phyloP scores from a whole-genome alignment of 2,329 filamentous ascomycete species.

The Talaromyces sp. region DNA sequence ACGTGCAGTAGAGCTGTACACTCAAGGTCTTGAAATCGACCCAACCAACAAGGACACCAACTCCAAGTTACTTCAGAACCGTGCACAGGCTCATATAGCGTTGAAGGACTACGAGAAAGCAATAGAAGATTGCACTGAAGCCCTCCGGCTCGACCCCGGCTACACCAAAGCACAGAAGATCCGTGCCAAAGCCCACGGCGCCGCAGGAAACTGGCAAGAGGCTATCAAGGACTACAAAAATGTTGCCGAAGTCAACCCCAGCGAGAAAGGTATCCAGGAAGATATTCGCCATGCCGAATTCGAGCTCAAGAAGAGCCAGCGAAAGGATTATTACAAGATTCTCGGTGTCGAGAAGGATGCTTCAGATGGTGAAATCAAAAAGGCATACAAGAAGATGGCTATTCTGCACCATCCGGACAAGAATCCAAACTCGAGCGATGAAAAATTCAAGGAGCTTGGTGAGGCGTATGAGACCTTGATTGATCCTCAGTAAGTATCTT shows the following conservation, averaged over 20 bases:
- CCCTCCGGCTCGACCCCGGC: slow-evolving; percentile 73
- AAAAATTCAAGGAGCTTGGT: slow-evolving; percentile 95
- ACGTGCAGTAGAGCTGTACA: slow-evolving; percentile 79
- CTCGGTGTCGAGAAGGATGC: slow-evolving; percentile 84
- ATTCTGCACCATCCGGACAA: slow-evolving; percentile 97
- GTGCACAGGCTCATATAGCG: slow-evolving; percentile 74
- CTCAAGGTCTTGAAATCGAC: slow-evolving; percentile 77
- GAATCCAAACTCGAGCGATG: slow-evolving; percentile 80
- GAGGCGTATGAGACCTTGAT: slow-evolving; percentile 96
- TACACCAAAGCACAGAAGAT: slow-evolving; percentile 93
- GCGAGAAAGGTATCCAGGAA: slow-evolving; percentile 73
- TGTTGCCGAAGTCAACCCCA: slow-evolving; percentile 76
- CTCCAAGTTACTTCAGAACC: slow-evolving; percentile 90
- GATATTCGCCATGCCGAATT: slow-evolving; percentile 88
- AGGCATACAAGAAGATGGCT: slow-evolving; percentile 91
- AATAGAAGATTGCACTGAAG: slow-evolving; percentile 80
- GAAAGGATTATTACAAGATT: slow-evolving; percentile 99
- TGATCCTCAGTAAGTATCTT: slow-evolving; percentile 73
- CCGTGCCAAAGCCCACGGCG: slow-evolving; percentile 83
- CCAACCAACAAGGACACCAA: slow-evolving; percentile 87
- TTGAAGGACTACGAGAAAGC: slow-evolving; percentile 80
- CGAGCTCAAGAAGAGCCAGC: slow-evolving; percentile 93
- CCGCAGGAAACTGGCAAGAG: slow-evolving; percentile 86
- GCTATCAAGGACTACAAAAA: slow-evolving; percentile 85
- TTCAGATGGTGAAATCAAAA: slow-evolving; percentile 82